Evolutionary conservation across 1,284 basidiomycete species (phyloP).

Genomic region (Cutaneotrichosporon cyanovorans): DNA sequence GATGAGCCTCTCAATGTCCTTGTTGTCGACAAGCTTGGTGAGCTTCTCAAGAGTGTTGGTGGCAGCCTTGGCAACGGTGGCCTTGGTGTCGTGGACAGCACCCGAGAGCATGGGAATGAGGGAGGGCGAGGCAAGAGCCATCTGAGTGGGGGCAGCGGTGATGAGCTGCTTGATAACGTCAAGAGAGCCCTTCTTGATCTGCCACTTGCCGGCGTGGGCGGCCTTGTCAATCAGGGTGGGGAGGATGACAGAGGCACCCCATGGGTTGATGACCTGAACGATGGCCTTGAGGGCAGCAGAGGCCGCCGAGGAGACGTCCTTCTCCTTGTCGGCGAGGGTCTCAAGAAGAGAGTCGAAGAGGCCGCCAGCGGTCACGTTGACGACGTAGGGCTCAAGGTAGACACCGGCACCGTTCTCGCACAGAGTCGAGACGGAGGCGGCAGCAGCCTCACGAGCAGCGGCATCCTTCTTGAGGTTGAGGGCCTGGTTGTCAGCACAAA

Average conservation of each 20-base stretch:
- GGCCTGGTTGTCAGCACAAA: too few relatives aligned
- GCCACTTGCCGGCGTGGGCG: slow-evolving; percentile 95
- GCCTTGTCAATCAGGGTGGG: slow-evolving; percentile 71
- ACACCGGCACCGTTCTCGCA: slow-evolving; percentile 70
- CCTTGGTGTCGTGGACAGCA: slow-evolving; percentile 99
- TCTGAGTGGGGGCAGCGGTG: slow-evolving; percentile 72
- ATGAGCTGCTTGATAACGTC: slow-evolving; percentile 85
- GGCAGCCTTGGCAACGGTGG: slow-evolving; percentile 77
- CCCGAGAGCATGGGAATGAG: slow-evolving; percentile 93
- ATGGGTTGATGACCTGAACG: slow-evolving; percentile 78
- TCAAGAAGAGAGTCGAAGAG: slow-evolving; percentile 83
- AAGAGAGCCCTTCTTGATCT: slow-evolving; percentile 89
- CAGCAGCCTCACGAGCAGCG: slow-evolving; percentile 44
- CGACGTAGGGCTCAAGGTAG: slow-evolving; percentile 83
- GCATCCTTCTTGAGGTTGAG: slow-evolving; percentile 54
- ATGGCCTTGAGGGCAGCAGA: slow-evolving; percentile 75
- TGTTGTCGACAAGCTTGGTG: slow-evolving; percentile 85
- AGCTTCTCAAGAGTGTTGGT: slow-evolving; percentile 13
- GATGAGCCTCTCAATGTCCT: slow-evolving; percentile 85
- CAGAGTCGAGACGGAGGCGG: slow-evolving; percentile 48
- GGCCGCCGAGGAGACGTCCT: slow-evolving; percentile 62
- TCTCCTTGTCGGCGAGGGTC: slow-evolving; percentile 80
- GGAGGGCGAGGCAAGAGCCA: slow-evolving; percentile 85
- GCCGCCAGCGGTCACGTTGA: slow-evolving; percentile 58
- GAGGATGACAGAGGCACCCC: slow-evolving; percentile 78